Conservation (phyloP, 2,329 filamentous ascomycete genomes). For the Seiridium unicorne region DNA sequence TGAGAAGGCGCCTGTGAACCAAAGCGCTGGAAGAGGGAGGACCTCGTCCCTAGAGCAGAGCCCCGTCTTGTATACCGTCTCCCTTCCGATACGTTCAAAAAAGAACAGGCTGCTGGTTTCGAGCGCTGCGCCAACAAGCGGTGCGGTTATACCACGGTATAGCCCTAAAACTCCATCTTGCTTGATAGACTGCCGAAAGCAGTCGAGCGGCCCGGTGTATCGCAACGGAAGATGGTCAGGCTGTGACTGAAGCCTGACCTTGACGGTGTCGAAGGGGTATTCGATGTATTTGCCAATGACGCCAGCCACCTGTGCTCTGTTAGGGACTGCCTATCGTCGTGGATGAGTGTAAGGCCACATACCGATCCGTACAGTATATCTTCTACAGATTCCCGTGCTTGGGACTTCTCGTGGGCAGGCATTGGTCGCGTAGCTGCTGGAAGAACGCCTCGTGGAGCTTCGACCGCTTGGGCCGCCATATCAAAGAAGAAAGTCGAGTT, state of each 20-base stretch:
- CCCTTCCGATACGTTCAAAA: conserved; percentile 76
- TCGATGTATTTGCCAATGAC: conserved; percentile 94
- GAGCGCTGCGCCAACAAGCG: conserved; percentile 83
- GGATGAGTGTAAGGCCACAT: conserved; percentile 29
- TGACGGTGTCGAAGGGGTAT: conserved; percentile 98
- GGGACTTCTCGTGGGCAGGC: conserved; percentile 23
- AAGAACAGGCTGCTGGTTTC: conserved; percentile 94
- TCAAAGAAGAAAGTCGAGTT: conserved; percentile 1
- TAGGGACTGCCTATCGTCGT: conserved; percentile 10
- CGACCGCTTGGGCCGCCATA: conserved; percentile 25
- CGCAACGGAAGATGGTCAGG: conserved; percentile 77
- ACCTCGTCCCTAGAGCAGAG: conserved; percentile 51
- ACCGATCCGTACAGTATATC: conserved; percentile 88
- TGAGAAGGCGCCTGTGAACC: conserved; percentile 79
- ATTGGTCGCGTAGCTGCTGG: conserved; percentile 6
- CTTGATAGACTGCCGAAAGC: conserved; percentile 82
- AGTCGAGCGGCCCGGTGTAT: conserved; percentile 87
- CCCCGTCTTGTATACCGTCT: conserved; percentile 56
- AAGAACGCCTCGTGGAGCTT: conserved; percentile 18
- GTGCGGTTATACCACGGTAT: conserved; percentile 91
- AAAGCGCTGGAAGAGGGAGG: conserved; percentile 72
- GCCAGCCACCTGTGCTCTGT: conserved; percentile 63
- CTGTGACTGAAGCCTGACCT: conserved; percentile 96
- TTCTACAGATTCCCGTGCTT: conserved; percentile 68
- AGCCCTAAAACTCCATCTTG: conserved; percentile 78